Evolutionary conservation across 2,329 filamentous ascomycete species (phyloP).

Genomic region (Pseudocercospora pini-densiflorae): DNA sequence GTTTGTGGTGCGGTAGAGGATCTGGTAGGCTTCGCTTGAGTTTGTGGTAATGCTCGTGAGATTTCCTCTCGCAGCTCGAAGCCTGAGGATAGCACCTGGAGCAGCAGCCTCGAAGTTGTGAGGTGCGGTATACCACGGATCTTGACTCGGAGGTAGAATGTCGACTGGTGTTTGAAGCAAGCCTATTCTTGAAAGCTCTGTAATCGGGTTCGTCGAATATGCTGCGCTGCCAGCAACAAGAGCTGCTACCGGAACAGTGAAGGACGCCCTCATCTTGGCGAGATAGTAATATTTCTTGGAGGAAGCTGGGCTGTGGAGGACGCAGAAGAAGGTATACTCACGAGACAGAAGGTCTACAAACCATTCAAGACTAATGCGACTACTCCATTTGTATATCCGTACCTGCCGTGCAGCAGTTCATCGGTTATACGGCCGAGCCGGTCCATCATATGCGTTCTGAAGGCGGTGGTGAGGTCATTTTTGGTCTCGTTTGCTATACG

Average conservation of each 20-base stretch:
- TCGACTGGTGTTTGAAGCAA: slow-evolving; percentile 18
- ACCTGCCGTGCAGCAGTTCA: background rate
- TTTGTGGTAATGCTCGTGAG: slow-evolving; percentile 34
- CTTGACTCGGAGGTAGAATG: slow-evolving; percentile 40
- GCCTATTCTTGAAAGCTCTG: slow-evolving; percentile 15
- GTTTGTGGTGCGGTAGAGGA: slow-evolving; percentile 37
- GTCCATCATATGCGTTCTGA: background rate
- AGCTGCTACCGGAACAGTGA: slow-evolving; percentile 5
- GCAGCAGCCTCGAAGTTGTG: slow-evolving; percentile 31
- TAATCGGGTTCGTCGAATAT: slow-evolving; percentile 21
- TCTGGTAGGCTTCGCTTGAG: slow-evolving; percentile 37
- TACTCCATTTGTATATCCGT: background rate
- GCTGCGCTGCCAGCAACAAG: slow-evolving; percentile 17
- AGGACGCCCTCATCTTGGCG: slow-evolving; percentile 17
- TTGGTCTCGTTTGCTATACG: slow-evolving; percentile 6
- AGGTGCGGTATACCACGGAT: slow-evolving; percentile 45
- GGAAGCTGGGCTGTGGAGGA: background rate
- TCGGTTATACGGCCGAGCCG: slow-evolving; percentile 5
- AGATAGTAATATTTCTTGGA: background rate
- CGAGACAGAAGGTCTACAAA: background rate
- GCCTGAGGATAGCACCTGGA: slow-evolving; percentile 42
- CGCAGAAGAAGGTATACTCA: background rate
- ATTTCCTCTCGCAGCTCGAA: slow-evolving; percentile 38
- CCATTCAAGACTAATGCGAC: background rate
- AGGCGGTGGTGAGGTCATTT: slow-evolving; percentile 5